Evolutionary conservation across 306 rosid species (phyloP), one percentile per base, ranked within the genome.

Genomic region (Luffa acutangula): DNA sequence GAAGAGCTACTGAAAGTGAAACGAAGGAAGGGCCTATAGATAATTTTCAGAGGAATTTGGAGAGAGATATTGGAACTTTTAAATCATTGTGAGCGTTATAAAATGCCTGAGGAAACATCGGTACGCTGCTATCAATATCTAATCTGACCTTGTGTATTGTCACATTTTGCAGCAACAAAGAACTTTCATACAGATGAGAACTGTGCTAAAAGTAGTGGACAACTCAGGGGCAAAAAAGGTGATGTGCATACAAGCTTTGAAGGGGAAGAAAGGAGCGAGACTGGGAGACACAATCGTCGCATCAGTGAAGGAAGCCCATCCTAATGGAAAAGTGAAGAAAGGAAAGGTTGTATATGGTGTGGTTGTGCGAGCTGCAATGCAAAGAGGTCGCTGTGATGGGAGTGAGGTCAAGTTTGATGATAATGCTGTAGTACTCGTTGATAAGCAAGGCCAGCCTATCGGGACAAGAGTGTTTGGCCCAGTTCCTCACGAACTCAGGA

Each of bases 401-500:
- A 94, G 97, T 51, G 97, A 93, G 88, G 94, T 93, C 81, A 93
- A 87, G 89, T 87, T 93, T 79, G 96, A 93, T 80, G 97, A 93
- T 78, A 91, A 93, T 72, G 93, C 92, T 7, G 97, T 87, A 74
- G 93, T 93, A 31, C 91, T 91, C 21, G 94, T 91, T 18, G 95
- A 94, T 91, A 94, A 94, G 88, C 95, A 92, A 85, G 97, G 98
- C 21, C 95, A 91, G 73, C 97, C 98, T 11, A 89, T 89, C 42
- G 97, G 98, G n/a, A 94, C 97, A 0, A 88, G 97, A 83, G 97
- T 91, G 63, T 94, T 92, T 53, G 98, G 97, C 9, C 97, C 97
- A 1, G 95, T 94, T 49, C 98, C 97, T 6, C 98, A 92, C 34
- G 95, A 92, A 81, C 82, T 89, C 43, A 87, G 98, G 87, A 86